phyloP scores from a whole-genome alignment of 306 rosid species.

The Carpinus fangiana region DNA sequence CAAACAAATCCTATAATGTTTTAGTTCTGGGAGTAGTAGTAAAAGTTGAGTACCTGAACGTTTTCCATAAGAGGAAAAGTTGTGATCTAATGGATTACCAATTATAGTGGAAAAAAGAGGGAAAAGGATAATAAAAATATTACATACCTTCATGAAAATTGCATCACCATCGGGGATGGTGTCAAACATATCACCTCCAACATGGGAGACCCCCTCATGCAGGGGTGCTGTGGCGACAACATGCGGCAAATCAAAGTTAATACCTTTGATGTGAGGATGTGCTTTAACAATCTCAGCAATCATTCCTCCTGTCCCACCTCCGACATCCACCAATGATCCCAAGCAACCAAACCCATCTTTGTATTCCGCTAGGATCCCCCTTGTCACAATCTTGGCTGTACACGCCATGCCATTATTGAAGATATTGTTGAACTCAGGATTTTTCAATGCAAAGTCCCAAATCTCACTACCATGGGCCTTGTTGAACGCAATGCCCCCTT shows the following conservation, averaged over 20 bases:
- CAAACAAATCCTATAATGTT: too few relatives aligned
- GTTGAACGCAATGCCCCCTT: slow-evolving; percentile 25
- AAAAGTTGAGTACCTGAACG: too few relatives aligned
- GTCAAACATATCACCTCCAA: slow-evolving; percentile 45
- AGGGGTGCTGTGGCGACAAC: slow-evolving; percentile 31
- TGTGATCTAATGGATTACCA: too few relatives aligned
- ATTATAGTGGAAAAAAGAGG: too few relatives aligned
- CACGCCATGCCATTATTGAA: slow-evolving; percentile 44
- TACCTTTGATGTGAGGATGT: slow-evolving; percentile 36
- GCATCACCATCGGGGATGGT: slow-evolving; percentile 42
- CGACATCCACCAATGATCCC: slow-evolving; percentile 39
- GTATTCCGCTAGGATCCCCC: slow-evolving; percentile 9
- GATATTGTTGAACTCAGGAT: slow-evolving; percentile 26
- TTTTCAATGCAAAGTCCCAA: slow-evolving; percentile 32
- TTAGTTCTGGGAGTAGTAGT: too few relatives aligned
- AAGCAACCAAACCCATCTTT: slow-evolving; percentile 25
- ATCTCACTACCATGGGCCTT: slow-evolving; percentile 33
- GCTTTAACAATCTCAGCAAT: slow-evolving; percentile 34
- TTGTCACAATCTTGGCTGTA: slow-evolving; percentile 14
- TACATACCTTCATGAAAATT: slow-evolving; percentile 37
- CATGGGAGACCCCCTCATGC: slow-evolving; percentile 34
- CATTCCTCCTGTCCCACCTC: slow-evolving; percentile 40
- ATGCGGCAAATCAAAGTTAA: slow-evolving; percentile 47
- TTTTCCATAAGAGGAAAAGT: too few relatives aligned
- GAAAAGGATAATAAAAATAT: too few relatives aligned